Evolutionary conservation across 805 yeast species (phyloP), one percentile per base, ranked within the genome.

Genomic region (Vanderwaltozyma polyspora): DNA sequence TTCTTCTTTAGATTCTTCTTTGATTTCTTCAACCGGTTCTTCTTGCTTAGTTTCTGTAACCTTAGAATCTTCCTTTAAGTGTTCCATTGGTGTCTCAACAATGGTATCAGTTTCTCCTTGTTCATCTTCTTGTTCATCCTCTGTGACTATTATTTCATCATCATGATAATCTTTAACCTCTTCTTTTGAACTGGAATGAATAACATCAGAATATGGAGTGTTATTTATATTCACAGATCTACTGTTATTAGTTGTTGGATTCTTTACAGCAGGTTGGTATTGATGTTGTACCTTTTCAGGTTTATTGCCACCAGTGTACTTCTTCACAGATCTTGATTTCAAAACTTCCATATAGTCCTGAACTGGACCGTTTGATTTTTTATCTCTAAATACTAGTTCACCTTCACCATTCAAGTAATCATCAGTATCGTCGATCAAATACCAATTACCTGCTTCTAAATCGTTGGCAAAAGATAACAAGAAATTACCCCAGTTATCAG

Each of bases 401-500:
- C 89, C 89, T 40, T 79, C 84, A 33, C 78, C 78, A 6, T 79
- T 72, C 37, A 74, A 67, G 46, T 79, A 70, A 47, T 82, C 83
- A 48, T 78, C 85, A 30, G 67, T 63, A 27, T 70, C 74, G 41
- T 69, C 79, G 46, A 76, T 76, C 34, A 89, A 66, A 27, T 67
- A 71, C 71, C 82, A 84, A 53, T 79, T 80, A 9, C 94, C 94
- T 33, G 65, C 69, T 54, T 87, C 95, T 37, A 89, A 64, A 55
- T 89, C 96, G 45, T 85, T 84, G 19, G 87, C 94, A 54, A 86
- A 78, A 33, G 71, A 69, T 35, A 86, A 64, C 34, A 89, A 60
- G 56, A 91, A 91, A 49, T 82, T 91, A 13, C 94, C 94, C 79
- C 94, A 89, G 36, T 79, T 80, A 33, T 75, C 73, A 14, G 96